Base-by-base conservation (phyloP, 169 alveolate genomes). In the Amoebophrya sp. region DNA sequence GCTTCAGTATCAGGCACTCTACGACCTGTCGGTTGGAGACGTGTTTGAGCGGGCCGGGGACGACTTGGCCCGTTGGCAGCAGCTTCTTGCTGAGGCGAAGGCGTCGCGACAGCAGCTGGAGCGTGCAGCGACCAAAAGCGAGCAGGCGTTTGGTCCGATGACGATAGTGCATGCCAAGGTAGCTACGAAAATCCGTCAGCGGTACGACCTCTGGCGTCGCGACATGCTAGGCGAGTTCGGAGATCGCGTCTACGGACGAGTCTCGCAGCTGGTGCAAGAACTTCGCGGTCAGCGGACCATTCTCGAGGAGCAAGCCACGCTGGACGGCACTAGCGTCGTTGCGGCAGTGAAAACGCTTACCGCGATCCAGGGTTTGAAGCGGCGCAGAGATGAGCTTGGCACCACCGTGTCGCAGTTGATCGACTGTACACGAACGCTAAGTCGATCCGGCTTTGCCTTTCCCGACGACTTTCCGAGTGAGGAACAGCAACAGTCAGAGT, bases 161-260 rank as follows among this genome's bases (percentile, higher is more conserved):
- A 95, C 96, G 0, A 96, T 98, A 12, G 99, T 97, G 95, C 97
- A 97, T 94, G 96, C 96, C 39, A 96, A 96, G 53, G 97, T 97
- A 0, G 97, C 96, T 93, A 93, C 95, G 0, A 95, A 94, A 89
- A 94, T 95, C 41, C 92, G 93, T n/a, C n/a, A n/a, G n/a, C 97
- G 97, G 93, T 98, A 97, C 95, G 99, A 98, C 93, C 95, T 94
- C 41, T 98, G 99, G 99, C 99, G 98, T 93, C 96, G 97, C 76
- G 99, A 98, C 91, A 96, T 98, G 36, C 95, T 98, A 90, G 96
- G 96, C 76, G 97, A 96, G 78, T 98, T 98, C 92, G 99, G 99
- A 14, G 95, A 94, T 92, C 96, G 97, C 93, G 96, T 98, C 39
- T 95, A 95, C 38, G 92, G 41, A 29, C 89, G 54, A 29, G 94